Evolutionary conservation across 2,329 filamentous ascomycete species (phyloP), one percentile per base, ranked within the genome.

Genomic region (Cytospora chrysosperma): DNA sequence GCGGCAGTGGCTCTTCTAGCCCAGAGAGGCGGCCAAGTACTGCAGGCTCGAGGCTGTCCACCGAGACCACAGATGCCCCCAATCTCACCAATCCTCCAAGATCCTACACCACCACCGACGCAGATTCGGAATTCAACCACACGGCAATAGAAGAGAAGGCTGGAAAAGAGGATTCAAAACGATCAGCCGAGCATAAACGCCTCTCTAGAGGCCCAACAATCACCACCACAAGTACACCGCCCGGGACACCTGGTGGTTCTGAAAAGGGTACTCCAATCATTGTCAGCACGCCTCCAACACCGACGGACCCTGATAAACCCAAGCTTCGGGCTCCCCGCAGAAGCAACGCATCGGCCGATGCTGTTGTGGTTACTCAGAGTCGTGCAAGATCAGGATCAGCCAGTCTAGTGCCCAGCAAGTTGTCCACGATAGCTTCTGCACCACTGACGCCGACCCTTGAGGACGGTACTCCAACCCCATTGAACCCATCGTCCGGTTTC

Each of bases 381-480:
- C 79, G 83, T 68, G 74, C 73, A 65, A 80, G 81, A 71, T 82
- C 86, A 80, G 78, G 78, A 71, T 85, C 83, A 67, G 76, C 75
- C 65, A 82, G 75, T 63, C 77, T 87, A 67, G 83, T 83, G 51
- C 93, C 93, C 34, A 97, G 93, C 82, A 97, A 96, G 77, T 83
- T 97, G 43, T 96, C 93, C 34, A 93, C 85, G 68, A 87, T 88
- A 56, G 88, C 88, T 67, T 82, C 85, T 61, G 86, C 85, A 19
- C 89, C 93, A 10, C 79, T 95, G 59, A 91, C 93, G 3, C 91
- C 93, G 9, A 90, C 88, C 0, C 81, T 86, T 43, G 93, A 97
- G 74, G 82, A 77, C 75, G 88, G 88, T 70, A 72, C 75, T 4
- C 75, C 66, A 66, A 77, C 67, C 58, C 80, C 68, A 70, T 75